phyloP scores from a whole-genome alignment of 768 basidiomycete genomes.

The Phanerodontia chrysosporium region DNA sequence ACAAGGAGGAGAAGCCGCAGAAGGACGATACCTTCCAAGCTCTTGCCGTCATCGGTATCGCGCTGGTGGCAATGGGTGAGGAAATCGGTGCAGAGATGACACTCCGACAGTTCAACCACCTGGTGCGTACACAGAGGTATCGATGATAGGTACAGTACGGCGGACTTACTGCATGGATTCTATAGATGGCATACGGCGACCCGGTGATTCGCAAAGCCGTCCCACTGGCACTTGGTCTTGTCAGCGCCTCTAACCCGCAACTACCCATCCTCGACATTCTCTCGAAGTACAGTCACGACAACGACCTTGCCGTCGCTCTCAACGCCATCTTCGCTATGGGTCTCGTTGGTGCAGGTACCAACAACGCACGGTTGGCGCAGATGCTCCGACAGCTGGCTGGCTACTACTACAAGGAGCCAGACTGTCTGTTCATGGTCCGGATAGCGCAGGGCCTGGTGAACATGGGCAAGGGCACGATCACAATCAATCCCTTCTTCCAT shows the following conservation, averaged over 20 bases:
- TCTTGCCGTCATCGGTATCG: slow-evolving; percentile 90
- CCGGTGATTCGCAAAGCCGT: slow-evolving; percentile 88
- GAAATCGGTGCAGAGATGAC: slow-evolving; percentile 98
- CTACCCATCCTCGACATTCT: slow-evolving; percentile 92
- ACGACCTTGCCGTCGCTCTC: slow-evolving; percentile 91
- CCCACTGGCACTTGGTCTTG: slow-evolving; percentile 90
- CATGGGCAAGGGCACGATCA: slow-evolving; percentile 99
- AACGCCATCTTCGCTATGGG: slow-evolving; percentile 99
- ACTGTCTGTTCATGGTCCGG: slow-evolving; percentile 94
- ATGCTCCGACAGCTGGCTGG: slow-evolving; percentile 96
- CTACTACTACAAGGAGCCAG: slow-evolving; percentile 98
- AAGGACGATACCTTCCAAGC: slow-evolving; percentile 82
- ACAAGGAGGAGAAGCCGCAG: slow-evolving; percentile 41
- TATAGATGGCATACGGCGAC: slow-evolving; percentile 98
- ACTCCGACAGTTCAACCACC: slow-evolving; percentile 94
- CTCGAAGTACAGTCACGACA: slow-evolving; percentile 98
- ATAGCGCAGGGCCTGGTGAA: slow-evolving; percentile 96
- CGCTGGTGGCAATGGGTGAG: slow-evolving; percentile 96
- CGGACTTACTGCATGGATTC: not conserved
- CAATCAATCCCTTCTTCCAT: slow-evolving; percentile 93
- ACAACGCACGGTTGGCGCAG: slow-evolving; percentile 95
- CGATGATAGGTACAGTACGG: slow-evolving; percentile 1
- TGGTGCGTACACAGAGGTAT: slow-evolving; percentile 47
- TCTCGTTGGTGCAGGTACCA: slow-evolving; percentile 95
- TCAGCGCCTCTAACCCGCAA: slow-evolving; percentile 95